Conservation (phyloP, 371 early-diverging fungal species). For the Rhizopus stolonifer region DNA sequence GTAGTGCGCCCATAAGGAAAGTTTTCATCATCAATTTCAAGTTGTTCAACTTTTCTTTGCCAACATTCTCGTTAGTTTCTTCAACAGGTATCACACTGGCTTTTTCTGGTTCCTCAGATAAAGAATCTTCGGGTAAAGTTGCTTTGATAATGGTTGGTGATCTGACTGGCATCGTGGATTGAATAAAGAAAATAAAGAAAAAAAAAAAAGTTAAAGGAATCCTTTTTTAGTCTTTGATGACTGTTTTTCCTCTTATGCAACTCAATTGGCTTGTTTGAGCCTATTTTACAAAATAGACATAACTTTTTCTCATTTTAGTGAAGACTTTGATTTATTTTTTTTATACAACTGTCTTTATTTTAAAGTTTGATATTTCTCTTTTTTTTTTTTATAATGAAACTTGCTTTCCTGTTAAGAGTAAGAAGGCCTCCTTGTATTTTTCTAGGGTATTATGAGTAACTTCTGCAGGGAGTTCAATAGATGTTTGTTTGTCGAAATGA, state of each 20-base stretch:
- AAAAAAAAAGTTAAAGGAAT: no score
- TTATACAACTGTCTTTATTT: neutral
- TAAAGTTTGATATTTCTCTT: neutral
- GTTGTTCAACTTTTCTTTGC: conserved; percentile 36
- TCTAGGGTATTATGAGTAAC: conserved; percentile 82
- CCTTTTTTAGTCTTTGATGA: no score
- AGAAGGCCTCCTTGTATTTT: conserved; percentile 90
- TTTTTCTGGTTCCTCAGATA: conserved; percentile 4
- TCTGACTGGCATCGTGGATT: conserved; percentile 9
- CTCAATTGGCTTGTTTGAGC: no score
- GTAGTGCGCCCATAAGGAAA: conserved; percentile 41
- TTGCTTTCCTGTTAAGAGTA: conserved; percentile 79
- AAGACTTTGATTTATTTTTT: neutral
- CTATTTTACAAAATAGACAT: no score
- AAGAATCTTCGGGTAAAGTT: neutral
- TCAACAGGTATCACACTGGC: conserved; percentile 9
- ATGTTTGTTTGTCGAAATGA: conserved; percentile 84
- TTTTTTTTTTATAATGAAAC: conserved; percentile 53
- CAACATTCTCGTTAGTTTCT: conserved; percentile 29
- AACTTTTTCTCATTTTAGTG: neutral
- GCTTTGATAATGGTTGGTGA: conserved; percentile 11
- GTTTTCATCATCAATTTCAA: conserved; percentile 48
- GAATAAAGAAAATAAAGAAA: no score
- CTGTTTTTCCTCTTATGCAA: no score
- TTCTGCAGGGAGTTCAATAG: conserved; percentile 80